A percentile compares a stretch with the other conserved stretches of the same genome.
phyloP scores from a whole-genome alignment of 371 early-diverging fungal species.

The Syncephalis fuscata region DNA sequence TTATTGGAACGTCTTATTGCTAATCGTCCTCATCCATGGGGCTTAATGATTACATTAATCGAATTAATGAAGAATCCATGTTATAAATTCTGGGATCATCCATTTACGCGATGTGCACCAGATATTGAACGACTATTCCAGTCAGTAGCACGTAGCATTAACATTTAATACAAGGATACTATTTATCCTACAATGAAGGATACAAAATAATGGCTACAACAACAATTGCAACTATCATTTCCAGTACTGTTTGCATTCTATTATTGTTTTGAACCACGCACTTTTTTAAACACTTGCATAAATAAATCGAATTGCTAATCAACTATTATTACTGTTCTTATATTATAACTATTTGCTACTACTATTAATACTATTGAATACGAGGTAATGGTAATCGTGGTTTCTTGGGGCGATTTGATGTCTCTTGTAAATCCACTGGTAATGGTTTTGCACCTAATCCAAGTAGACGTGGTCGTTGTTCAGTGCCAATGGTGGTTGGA shows the following conservation, averaged over 20 bases:
- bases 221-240: too few species aligned
- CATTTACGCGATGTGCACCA: slow-evolving; percentile 49
- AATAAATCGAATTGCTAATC: too few species aligned
- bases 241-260: too few species aligned
- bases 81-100: slow-evolving; percentile 78
- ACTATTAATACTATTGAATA: too few species aligned
- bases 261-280: too few species aligned
- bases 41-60: slow-evolving; percentile 88
- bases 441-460: slow-evolving; percentile 59
- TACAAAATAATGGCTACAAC: too few species aligned
- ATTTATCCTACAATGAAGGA: too few species aligned
- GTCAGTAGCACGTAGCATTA: slow-evolving; percentile 1
- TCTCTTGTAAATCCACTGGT: neutral
- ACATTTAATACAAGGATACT: neutral
- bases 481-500: slow-evolving; percentile 3
- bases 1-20: slow-evolving; percentile 90
- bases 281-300: too few species aligned
- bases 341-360: too few species aligned
- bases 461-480: slow-evolving; percentile 47
- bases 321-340: too few species aligned
- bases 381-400: too few species aligned
- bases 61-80: slow-evolving; percentile 89
- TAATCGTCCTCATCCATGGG: slow-evolving; percentile 96
- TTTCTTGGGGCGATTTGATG: too few species aligned
- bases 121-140: slow-evolving; percentile 13